These are phyloP conservation scores for Elsinoe fawcettii DNA, from an alignment of 2,329 filamentous ascomycete genomes.

Conservation along the genomic window DNA sequence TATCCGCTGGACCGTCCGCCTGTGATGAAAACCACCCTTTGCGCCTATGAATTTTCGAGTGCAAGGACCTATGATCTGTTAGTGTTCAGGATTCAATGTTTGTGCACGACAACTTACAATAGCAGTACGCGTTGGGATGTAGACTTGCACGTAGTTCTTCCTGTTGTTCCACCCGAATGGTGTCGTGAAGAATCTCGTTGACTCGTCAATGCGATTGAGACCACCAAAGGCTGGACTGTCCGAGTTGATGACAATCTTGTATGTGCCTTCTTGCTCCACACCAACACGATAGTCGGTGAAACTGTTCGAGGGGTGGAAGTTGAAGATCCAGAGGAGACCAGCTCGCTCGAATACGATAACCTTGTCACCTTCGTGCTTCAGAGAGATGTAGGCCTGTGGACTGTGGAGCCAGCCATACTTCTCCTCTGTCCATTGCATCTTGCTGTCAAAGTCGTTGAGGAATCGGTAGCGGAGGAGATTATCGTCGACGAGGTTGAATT, in stretches of 20 bases:
- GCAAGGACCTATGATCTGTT: conserved; percentile 22
- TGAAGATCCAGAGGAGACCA: conserved; percentile 88
- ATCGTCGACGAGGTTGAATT: conserved; percentile 89
- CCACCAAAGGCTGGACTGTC: conserved; percentile 75
- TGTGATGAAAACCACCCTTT: background rate
- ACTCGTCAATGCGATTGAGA: conserved; percentile 65
- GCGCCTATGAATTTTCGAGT: conserved; percentile 22
- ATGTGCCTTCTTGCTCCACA: conserved; percentile 75
- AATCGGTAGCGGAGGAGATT: conserved; percentile 76
- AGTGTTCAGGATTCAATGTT: background rate
- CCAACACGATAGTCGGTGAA: conserved; percentile 91
- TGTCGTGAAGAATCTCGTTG: conserved; percentile 87
- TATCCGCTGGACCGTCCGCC: background rate
- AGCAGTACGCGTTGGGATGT: conserved; percentile 75
- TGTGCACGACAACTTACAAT: conserved; percentile 50
- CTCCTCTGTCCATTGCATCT: conserved; percentile 80
- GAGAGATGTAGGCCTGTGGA: conserved; percentile 79
- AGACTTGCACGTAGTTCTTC: conserved; percentile 86
- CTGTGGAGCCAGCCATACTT: conserved; percentile 88
- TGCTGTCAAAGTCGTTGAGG: conserved; percentile 86
- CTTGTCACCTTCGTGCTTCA: conserved; percentile 92
- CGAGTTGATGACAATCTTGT: conserved; percentile 75
- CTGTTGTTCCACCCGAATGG: conserved; percentile 83
- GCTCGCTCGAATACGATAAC: conserved; percentile 92
- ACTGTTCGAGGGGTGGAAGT: conserved; percentile 79